phyloP scores from a whole-genome alignment of 2,329 filamentous ascomycete genomes.

The Trichoderma citrinoviride region DNA sequence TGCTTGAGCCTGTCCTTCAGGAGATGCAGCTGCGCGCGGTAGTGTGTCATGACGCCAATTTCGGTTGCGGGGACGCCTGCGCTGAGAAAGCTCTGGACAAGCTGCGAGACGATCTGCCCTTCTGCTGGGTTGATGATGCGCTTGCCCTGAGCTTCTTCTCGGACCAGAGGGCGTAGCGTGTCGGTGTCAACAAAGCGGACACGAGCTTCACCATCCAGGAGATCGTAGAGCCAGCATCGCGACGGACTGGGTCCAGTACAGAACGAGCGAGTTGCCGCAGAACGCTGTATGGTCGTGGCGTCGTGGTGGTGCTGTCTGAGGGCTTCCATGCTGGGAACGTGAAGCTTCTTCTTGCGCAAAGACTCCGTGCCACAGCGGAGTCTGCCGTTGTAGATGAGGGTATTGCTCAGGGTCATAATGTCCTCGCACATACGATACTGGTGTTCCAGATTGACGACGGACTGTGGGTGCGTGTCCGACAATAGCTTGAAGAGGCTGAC shows the following conservation, averaged over 20 bases:
- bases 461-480: constrained; percentile 81
- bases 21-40: constrained; percentile 84
- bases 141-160: constrained; percentile 75
- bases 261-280: constrained; percentile 46
- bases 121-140: constrained; percentile 89
- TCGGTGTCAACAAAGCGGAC: constrained; percentile 92
- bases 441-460: constrained; percentile 88
- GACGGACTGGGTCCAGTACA: constrained; percentile 52
- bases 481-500: constrained; percentile 91
- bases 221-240: constrained; percentile 73
- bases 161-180: constrained; percentile 57
- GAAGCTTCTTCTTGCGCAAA: constrained; percentile 67
- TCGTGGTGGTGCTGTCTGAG: constrained; percentile 58
- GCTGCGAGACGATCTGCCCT: constrained; percentile 70
- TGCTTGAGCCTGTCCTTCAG: constrained; percentile 69
- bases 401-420: constrained; percentile 91
- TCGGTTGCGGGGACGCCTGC: constrained; percentile 71
- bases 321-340: constrained; percentile 63
- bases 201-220: constrained; percentile 67
- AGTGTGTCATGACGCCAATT: constrained; percentile 95
- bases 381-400: constrained; percentile 85
- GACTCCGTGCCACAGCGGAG: constrained; percentile 83
- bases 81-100: constrained; percentile 75
- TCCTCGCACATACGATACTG: constrained; percentile 99
- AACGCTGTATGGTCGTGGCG: constrained; percentile 43